Evolutionary conservation across 805 yeast species (phyloP), one percentile per base, ranked within the genome.

Genomic region (Hyphopichia homilentoma): DNA sequence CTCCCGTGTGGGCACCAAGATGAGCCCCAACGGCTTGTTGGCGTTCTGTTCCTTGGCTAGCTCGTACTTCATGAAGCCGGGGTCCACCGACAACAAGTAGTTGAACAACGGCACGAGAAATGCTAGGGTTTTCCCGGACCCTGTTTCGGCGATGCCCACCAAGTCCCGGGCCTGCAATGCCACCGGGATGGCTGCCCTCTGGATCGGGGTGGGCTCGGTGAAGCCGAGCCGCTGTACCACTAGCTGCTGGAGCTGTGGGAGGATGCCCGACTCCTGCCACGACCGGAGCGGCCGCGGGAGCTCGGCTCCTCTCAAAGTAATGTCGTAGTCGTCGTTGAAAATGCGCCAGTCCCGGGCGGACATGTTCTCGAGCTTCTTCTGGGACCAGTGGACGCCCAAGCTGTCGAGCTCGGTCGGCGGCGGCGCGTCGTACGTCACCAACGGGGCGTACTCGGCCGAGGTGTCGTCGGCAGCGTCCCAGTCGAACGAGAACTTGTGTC

Each of bases 81-180:
- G 25, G 27, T 65, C 69, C 8, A 62, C 54, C 5, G 46, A 39
- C 5, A 59, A 41, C 11, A 82, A 61, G 41, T 76, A 78, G 2
- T 77, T 53, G 7, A 84, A 50, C 31, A 86, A 57, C 0, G 98
- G 97, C 2, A 90, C 56, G 7, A 84, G 53, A 56, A 81, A 90
- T 2, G 94, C 82, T 8, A 89, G 64, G 0, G 98, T 90, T 52
- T 93, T 90, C 47, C 98, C 98, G 1, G 95, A 84, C 8, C 98
- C 98, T 0, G 98, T 90, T 44, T 88, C 88, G 0, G 97, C 97
- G n/a, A 89, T 74, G 9, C 96, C 97, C 14, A 89, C 68, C 2
- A 85, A 65, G 53, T 90, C 96, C 16, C 76, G 58, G 3, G 70
- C 62, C 0, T 62, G 52, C 15, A 80, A 46, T 0, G 82, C 80